Evolutionary conservation across 768 basidiomycete species (phyloP), one percentile per base, ranked within the genome.

Genomic region (Termitomyces heimii): DNA sequence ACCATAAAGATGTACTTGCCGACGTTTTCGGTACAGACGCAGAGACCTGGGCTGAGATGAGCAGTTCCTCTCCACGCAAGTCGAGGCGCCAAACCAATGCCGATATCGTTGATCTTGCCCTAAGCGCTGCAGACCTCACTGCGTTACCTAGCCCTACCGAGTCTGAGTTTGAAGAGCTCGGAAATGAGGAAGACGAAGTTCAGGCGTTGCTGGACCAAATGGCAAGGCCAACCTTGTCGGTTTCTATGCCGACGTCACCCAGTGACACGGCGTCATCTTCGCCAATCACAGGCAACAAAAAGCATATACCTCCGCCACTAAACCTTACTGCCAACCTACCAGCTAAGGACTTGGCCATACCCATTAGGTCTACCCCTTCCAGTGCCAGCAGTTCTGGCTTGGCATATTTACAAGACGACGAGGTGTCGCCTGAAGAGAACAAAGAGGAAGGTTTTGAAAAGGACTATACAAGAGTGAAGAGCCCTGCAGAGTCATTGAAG

Each of bases 1-100:
- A 45, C 18, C 57, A 58, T 55, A 68, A 65, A 56, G 83, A 88
- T 65, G 83, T 83, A 22, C 72, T 86, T 28, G 74, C 69, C 9
- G 84, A 86, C 60, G 76, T 86, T 7, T 87, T 86, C 70, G 84
- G 85, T 46, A 77, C 77, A n/a, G 86, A 86, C 66, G 81, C 74
- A 59, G 81, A 85, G 60, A 78, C 81, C 1, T 86, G 85, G 85
- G 73, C 75, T 56, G 81, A 81, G 51, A 74, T 87, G 49, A 82
- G 72, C 40, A 69, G 56, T 24, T 66, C 76, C 65, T 29, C 68
- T 63, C 46, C 59, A 60, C 57, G 56, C 43, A 54, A 53, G 63
- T 62, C 68, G 58, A 63, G 68, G 62, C 57, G 60, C 46, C 57
- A 66, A 9, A 28, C 62, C 34, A 75, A 81, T 63, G 78, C 80